Evolutionary conservation across 139 green algal species (phyloP), one percentile per base, ranked within the genome.

Genomic region (Chlamydomonas schloesseri): DNA sequence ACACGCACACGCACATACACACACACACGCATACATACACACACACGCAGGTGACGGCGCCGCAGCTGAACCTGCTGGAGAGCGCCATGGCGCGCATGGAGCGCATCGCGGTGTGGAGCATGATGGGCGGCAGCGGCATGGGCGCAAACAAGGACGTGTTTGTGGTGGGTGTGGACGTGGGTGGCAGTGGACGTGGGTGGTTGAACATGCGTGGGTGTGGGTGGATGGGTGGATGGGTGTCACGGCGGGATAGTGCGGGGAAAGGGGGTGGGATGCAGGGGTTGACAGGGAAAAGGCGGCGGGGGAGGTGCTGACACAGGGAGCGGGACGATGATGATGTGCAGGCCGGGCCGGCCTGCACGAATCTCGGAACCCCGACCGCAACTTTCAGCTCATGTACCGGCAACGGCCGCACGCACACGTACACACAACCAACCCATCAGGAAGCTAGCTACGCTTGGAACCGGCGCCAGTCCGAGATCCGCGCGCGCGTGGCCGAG

Each of bases 11-110:
- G n/a, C n/a, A n/a, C n/a, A n/a, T n/a, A n/a, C n/a, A n/a, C n/a
- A n/a, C n/a, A n/a, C n/a, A n/a, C n/a, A n/a, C n/a, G n/a, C n/a
- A n/a, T n/a, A n/a, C n/a, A n/a, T n/a, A n/a, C n/a, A n/a, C n/a
- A n/a, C n/a, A 23, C 26, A 26, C 71, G 83, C 71, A 91, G 88
- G 88, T 91, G 5, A 91, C 86, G 3, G 78, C 88, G 14, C 87
- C 91, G 3, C 91, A 94, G 87, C 84, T 94, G 78, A 87, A 76
- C 10, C 81, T 94, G 68, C 85, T 94, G 15, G 91, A 94, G 68
- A 81, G 90, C 1, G 67, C 88, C 8, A 93, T 94, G 91, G 86
- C 72, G 2, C 81, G 82, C 29, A 94, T 93, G 82, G 91, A 91
- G 86, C 76, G 91, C 11, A 65, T 93, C 42, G 84, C 90, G 3